Evolutionary conservation across 1,139 yeast genomes (phyloP).

Genomic region (Sugiyamaella castrensis): DNA sequence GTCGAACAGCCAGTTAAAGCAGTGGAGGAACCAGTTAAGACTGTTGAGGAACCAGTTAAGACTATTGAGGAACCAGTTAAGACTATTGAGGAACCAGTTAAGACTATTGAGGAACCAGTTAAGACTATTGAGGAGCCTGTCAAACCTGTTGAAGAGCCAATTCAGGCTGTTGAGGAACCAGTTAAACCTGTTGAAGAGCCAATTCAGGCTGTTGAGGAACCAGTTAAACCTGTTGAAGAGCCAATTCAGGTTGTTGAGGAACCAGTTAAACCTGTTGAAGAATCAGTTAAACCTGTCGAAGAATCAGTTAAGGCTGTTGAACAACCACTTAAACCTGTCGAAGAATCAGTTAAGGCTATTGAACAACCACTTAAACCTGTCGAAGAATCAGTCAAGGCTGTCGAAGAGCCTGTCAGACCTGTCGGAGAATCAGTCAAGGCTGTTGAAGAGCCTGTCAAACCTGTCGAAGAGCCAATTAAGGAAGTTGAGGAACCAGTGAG

Average conservation of each 20-base stretch:
- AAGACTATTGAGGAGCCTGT: slow-evolving; percentile 1
- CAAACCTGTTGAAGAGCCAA: slow-evolving; percentile 10
- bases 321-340: background rate
- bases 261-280: slow-evolving; percentile 6
- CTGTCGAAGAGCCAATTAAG: slow-evolving; percentile 9
- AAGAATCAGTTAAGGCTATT: background rate
- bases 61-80: slow-evolving; percentile 10
- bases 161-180: background rate
- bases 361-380: slow-evolving; percentile 5
- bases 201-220: background rate
- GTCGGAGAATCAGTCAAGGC: slow-evolving; percentile 6
- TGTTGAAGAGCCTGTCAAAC: slow-evolving; percentile 8
- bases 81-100: slow-evolving; percentile 4
- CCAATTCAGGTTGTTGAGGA: slow-evolving; percentile 5
- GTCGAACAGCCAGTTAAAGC: slow-evolving; percentile 3
- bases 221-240: background rate
- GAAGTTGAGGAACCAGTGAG: slow-evolving; percentile 8
- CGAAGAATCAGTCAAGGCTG: slow-evolving; percentile 7
- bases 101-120: slow-evolving; percentile 11
- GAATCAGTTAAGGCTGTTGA: slow-evolving; percentile 6
- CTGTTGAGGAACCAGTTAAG: slow-evolving; percentile 7
- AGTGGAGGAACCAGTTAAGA: slow-evolving; percentile 5
- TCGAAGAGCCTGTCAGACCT: slow-evolving; percentile 3
- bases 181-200: slow-evolving; percentile 4
- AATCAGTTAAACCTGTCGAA: background rate